Evolutionary conservation across 306 rosid genomes (phyloP).

Genomic region (Prosopis cineraria): DNA sequence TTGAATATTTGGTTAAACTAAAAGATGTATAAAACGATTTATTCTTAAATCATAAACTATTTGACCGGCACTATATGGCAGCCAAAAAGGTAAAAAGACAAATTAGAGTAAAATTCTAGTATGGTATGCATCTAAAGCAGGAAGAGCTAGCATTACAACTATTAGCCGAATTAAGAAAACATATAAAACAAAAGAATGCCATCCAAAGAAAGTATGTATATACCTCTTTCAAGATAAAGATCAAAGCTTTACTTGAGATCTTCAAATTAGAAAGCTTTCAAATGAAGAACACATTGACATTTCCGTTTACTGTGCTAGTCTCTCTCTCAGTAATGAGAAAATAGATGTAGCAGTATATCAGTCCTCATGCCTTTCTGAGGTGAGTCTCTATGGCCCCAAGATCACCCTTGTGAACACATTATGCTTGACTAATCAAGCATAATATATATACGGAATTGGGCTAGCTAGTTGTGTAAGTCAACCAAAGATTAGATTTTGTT

Average conservation of each 20-base stretch:
- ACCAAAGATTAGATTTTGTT: neutral
- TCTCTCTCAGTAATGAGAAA: neutral
- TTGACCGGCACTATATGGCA: neutral
- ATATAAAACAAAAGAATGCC: neutral
- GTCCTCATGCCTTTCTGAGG: neutral
- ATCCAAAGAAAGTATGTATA: neutral
- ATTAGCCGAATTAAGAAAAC: neutral
- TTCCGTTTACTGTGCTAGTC: neutral
- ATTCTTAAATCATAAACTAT: neutral
- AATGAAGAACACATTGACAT: neutral
- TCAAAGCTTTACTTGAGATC: neutral
- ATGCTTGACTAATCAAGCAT: neutral
- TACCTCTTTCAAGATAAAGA: neutral
- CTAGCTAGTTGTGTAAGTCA: neutral
- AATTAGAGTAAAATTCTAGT: neutral
- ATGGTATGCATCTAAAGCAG: neutral
- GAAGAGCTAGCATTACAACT: neutral
- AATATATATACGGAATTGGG: neutral
- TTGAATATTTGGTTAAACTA: neutral
- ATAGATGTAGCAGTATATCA: neutral
- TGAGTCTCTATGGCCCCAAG: neutral
- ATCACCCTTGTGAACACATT: neutral
- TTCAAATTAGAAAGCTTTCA: neutral
- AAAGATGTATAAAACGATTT: too few relatives aligned
- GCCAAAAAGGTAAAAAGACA: neutral